phyloP scores from a whole-genome alignment of 2,329 filamentous ascomycete genomes.

The Trichoderma polysporum region DNA sequence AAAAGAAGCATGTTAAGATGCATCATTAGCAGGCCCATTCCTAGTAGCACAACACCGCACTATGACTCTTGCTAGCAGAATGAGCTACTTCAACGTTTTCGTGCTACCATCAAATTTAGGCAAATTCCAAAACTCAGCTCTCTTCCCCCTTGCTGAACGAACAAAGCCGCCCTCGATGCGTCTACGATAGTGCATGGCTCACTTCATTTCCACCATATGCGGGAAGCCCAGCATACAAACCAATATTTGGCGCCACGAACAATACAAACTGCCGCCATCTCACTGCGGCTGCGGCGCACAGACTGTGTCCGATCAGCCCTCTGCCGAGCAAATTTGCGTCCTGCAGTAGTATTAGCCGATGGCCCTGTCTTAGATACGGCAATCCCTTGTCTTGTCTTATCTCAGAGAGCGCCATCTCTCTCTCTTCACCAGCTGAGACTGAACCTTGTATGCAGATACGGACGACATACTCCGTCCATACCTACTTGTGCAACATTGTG shows the following conservation, averaged over 20 bases:
- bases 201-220: not conserved
- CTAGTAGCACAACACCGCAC: not conserved
- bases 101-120: not conserved
- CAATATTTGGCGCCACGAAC: not conserved
- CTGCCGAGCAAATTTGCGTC: not conserved
- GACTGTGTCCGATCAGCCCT: not conserved
- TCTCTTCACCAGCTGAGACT: not conserved
- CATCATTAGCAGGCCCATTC: not conserved
- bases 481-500: not conserved
- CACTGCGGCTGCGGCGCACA: not conserved
- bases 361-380: not conserved
- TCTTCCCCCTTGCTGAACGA: not conserved
- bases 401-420: not conserved
- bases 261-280: not conserved
- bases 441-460: not conserved
- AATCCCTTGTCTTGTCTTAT: not conserved
- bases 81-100: not conserved
- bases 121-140: not conserved
- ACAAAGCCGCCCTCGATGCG: not conserved
- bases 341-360: not conserved
- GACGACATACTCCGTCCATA: not conserved
- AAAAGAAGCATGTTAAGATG: constrained; percentile 13
- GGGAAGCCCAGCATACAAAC: not conserved
- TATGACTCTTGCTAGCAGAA: not conserved
- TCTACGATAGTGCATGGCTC: not conserved